These are phyloP conservation scores for Malus fusca DNA, from an alignment of 306 rosid species.

Conservation along the genomic window DNA sequence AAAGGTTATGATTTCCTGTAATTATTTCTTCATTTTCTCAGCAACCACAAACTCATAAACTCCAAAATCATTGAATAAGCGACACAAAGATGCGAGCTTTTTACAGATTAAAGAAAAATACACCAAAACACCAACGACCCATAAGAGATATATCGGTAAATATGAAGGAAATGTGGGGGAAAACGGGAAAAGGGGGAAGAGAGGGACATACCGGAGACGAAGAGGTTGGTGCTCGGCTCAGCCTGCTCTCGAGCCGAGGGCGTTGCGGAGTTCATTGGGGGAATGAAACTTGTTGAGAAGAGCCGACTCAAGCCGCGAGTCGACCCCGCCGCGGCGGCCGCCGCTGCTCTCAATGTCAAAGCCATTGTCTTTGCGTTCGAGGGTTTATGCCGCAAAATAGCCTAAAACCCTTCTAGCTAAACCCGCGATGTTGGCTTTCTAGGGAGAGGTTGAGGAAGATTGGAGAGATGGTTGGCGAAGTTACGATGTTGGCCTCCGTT, in stretches of 20 bases:
- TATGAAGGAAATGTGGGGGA: not conserved
- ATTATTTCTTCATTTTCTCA: not conserved
- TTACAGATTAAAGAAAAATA: not conserved
- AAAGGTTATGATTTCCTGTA: not conserved
- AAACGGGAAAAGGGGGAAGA: not conserved
- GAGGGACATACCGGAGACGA: conserved; percentile 60
- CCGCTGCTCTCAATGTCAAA: conserved; percentile 58
- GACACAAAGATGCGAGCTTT: not conserved
- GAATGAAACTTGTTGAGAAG: conserved; percentile 47
- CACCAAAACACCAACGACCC: not conserved
- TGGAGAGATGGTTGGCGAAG: not conserved
- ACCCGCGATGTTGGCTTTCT: not conserved
- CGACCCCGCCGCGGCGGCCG: conserved; percentile 30
- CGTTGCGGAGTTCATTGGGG: conserved; percentile 30
- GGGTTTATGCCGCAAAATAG: not conserved
- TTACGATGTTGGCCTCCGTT: not conserved
- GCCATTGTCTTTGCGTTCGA: not conserved
- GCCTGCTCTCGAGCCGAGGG: conserved; percentile 43
- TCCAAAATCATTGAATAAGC: not conserved
- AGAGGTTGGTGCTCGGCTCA: conserved; percentile 81
- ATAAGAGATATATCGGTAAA: not conserved
- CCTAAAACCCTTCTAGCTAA: not conserved
- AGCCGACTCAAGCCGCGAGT: conserved; percentile 51
- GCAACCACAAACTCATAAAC: not conserved
- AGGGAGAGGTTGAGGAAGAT: not conserved